Evolutionary conservation across 108 stramenopile genomes (phyloP).

Genomic region (Nannochloropsis granulata): DNA sequence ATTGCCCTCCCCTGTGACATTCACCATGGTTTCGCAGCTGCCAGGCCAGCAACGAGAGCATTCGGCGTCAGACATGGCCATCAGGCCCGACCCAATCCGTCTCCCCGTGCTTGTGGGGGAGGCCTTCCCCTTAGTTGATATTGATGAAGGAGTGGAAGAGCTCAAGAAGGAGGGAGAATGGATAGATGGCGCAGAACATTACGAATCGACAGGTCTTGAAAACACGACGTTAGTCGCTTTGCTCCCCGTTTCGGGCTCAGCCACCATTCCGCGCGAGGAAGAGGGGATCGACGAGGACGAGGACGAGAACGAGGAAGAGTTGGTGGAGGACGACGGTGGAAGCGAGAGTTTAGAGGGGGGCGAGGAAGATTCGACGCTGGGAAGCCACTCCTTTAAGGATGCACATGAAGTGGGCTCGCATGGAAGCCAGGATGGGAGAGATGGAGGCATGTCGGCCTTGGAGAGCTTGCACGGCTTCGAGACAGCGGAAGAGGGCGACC

Average conservation of each 20-base stretch:
- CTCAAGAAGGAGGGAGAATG: no score
- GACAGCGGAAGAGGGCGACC: background rate
- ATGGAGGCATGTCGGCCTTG: background rate
- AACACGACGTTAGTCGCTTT: no score
- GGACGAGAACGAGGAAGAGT: no score
- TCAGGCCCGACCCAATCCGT: background rate
- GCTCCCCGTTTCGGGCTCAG: no score
- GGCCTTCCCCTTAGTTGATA: no score
- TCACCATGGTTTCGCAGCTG: background rate
- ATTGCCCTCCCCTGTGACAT: background rate
- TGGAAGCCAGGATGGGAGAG: background rate
- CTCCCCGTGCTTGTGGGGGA: background rate
- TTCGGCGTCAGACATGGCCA: background rate
- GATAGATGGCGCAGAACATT: no score
- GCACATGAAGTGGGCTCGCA: background rate
- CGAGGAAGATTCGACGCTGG: background rate
- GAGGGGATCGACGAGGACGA: no score
- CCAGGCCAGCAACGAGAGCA: background rate
- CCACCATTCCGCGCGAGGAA: no score
- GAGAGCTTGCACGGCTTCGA: background rate
- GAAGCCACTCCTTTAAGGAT: background rate
- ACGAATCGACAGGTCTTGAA: no score
- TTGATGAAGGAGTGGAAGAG: no score
- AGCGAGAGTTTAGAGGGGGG: background rate
- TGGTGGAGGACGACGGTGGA: no score